These are phyloP conservation scores for Hortiboletus campestris DNA, from an alignment of 768 basidiomycete species.

Conservation along the genomic window DNA sequence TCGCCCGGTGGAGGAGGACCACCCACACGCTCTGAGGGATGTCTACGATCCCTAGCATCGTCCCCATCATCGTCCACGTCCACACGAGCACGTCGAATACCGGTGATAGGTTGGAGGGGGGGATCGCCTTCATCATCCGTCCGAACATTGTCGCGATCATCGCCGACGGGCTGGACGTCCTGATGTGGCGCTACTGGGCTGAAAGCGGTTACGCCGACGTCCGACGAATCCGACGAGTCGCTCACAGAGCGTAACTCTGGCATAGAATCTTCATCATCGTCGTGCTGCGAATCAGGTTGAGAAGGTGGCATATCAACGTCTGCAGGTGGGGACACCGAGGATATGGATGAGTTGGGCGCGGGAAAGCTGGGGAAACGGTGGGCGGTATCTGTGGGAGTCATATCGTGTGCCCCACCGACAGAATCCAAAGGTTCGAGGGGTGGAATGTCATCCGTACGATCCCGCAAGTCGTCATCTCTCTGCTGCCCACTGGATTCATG, in stretches of 20 bases:
- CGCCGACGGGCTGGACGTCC: slow-evolving; percentile 26
- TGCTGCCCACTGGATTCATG: slow-evolving; percentile 4
- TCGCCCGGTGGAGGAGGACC: slow-evolving; percentile 24
- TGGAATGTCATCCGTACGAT: background rate
- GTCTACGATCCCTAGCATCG: slow-evolving; percentile 58
- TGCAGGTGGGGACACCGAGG: background rate
- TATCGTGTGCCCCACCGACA: background rate
- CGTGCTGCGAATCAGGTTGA: slow-evolving; percentile 3
- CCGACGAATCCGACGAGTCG: slow-evolving; percentile 38
- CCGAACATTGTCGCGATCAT: slow-evolving; percentile 30
- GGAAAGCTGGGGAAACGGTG: slow-evolving; percentile 1
- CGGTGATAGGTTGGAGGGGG: slow-evolving; percentile 29
- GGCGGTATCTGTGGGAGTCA: background rate
- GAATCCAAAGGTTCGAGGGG: slow-evolving; percentile 4
- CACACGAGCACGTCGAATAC: slow-evolving; percentile 52
- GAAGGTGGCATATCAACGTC: slow-evolving; percentile 11
- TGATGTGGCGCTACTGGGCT: slow-evolving; percentile 27
- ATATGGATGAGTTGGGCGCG: background rate
- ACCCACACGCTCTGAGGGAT: slow-evolving; percentile 58
- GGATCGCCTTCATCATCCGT: slow-evolving; percentile 32
- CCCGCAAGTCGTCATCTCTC: background rate
- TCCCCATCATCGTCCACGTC: slow-evolving; percentile 66
- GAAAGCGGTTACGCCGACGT: slow-evolving; percentile 29
- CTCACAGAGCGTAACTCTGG: slow-evolving; percentile 41
- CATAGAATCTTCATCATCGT: slow-evolving; percentile 40